Evolutionary conservation across 2,329 filamentous ascomycete species (phyloP), one percentile per base, ranked within the genome.

Genomic region (Chlorencoelia australis): DNA sequence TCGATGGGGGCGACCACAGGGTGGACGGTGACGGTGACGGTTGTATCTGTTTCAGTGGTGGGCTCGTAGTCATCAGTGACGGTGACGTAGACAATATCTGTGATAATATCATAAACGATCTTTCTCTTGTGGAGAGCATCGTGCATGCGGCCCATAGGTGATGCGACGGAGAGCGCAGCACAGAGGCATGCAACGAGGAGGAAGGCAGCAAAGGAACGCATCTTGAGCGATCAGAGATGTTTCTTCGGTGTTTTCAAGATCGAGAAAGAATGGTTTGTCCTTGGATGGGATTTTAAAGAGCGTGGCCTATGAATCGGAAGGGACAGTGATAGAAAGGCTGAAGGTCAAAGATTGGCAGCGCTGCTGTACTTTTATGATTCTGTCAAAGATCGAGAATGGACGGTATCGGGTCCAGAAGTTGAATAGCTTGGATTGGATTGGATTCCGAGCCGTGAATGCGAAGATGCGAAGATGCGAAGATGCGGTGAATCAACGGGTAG

Each of bases 201-300:
- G 46, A 63, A 34, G 28, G 62, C 35, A 36, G 55, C 51, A 21
- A 61, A 62, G 35, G 54, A 59, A 55, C 55, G 61, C 62, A 65
- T 65, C 39, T 57, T 62, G 55, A 46, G 15, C 11, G 22, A n/a
- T 30, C 19, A 20, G 20, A 5, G 25, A 27, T 31, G 13, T 22
- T 27, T 37, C 17, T 45, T 39, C 27, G 26, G 19, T 20, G 28
- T 35, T 33, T 28, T 24, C 10, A 2, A 19, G 14, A n/a, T n/a
- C n/a, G n/a, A n/a, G n/a, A n/a, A n/a, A n/a, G n/a, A n/a, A n/a
- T n/a, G n/a, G n/a, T n/a, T n/a, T n/a, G n/a, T n/a, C n/a, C n/a
- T n/a, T n/a, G n/a, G n/a, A n/a, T n/a, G n/a, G n/a, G n/a, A n/a
- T n/a, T n/a, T n/a, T n/a, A n/a, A n/a, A n/a, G n/a, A n/a, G n/a